Evolutionary conservation across 164 flowering plant genomes (phyloP).

Genomic region (Chimonanthus praecox): DNA sequence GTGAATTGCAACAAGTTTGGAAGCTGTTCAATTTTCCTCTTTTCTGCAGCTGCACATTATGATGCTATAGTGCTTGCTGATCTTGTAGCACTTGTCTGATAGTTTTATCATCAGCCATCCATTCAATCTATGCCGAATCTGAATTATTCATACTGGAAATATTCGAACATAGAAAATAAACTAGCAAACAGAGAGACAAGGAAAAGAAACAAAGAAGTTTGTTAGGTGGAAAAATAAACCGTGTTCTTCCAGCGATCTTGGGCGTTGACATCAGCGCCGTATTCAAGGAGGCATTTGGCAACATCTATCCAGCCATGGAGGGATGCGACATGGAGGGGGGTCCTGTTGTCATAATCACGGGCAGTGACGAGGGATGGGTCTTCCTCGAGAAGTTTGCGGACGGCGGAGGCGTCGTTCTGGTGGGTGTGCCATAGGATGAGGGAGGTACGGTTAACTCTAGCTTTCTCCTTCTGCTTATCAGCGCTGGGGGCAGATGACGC

Average conservation of each 20-base stretch:
- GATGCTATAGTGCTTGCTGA: too few relatives aligned
- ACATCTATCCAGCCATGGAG: constrained; percentile 94
- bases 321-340: constrained; percentile 94
- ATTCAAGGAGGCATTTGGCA: constrained; percentile 74
- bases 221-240: constrained; percentile 22
- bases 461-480: constrained; percentile 82
- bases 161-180: too few relatives aligned
- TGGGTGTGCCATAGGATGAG: constrained; percentile 95
- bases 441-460: constrained; percentile 78
- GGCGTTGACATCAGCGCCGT: constrained; percentile 90
- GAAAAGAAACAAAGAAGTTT: neutral
- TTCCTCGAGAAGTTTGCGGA: constrained; percentile 83
- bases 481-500: constrained; percentile 8
- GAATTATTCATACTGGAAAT: too few relatives aligned
- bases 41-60: too few relatives aligned
- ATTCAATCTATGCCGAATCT: too few relatives aligned
- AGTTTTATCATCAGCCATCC: too few relatives aligned
- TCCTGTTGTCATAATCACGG: constrained; percentile 80
- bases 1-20: too few relatives aligned
- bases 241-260: constrained; percentile 99
- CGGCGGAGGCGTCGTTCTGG: constrained; percentile 83
- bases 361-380: constrained; percentile 76
- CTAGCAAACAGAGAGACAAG: neutral
- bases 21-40: too few relatives aligned
- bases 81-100: too few relatives aligned